Percentiles rank a stretch among this genome's conserved stretches.
Evolutionary conservation across 495 filamentous ascomycete genomes (phyloP).

Genomic region (Xylaria castorea): DNA sequence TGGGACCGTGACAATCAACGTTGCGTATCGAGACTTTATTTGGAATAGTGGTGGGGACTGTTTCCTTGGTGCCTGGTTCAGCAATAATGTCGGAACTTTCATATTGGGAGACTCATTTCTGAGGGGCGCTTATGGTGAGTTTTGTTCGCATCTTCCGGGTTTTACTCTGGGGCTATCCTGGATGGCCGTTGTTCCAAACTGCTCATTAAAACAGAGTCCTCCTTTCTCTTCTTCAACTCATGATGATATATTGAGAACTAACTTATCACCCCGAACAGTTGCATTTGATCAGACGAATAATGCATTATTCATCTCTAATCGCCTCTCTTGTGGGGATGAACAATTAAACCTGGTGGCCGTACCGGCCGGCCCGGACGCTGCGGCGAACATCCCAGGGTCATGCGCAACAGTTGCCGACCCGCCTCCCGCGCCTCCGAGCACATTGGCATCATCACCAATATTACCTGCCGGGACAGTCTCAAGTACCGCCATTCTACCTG

Average conservation of each 20-base stretch:
- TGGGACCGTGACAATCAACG: constrained; percentile 57
- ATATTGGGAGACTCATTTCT: constrained; percentile 81
- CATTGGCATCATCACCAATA: background rate
- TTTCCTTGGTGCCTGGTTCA: constrained; percentile 60
- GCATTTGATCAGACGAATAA: constrained; percentile 42
- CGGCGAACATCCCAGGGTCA: constrained; percentile 36
- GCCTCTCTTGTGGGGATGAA: constrained; percentile 32
- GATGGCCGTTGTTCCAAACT: background rate
- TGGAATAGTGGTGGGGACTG: constrained; percentile 51
- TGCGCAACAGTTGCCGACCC: constrained; percentile 24
- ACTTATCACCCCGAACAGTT: constrained; percentile 23
- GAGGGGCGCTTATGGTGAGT: constrained; percentile 65
- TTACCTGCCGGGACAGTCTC: background rate
- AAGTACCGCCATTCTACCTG: background rate
- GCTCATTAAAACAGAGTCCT: too few relatives aligned
- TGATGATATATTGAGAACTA: background rate
- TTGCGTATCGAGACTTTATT: constrained; percentile 71
- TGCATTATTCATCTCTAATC: constrained; percentile 42
- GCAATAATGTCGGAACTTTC: constrained; percentile 33
- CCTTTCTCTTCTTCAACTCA: too few relatives aligned
- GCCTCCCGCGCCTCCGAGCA: background rate
- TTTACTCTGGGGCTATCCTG: background rate
- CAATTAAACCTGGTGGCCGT: constrained; percentile 36
- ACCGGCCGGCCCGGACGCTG: constrained; percentile 34
- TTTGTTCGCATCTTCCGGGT: background rate